phyloP scores from a whole-genome alignment of 352 stramenopile species.

The Phytophthora multivora region DNA sequence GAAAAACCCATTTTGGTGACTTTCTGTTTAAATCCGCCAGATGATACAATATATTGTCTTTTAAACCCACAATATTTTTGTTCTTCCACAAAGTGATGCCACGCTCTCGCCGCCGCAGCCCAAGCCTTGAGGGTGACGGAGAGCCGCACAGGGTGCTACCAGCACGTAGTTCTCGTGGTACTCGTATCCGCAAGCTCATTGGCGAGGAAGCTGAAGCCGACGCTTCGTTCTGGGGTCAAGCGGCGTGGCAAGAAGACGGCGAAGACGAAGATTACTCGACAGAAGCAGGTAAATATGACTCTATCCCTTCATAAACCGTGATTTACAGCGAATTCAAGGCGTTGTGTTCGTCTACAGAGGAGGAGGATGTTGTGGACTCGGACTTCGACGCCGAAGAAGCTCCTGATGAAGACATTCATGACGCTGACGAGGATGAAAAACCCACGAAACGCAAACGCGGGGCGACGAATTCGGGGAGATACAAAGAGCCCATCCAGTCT shows the following conservation, averaged over 20 bases:
- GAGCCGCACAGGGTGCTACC: slow-evolving; percentile 54
- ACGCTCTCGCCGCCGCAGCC: slow-evolving; percentile 13
- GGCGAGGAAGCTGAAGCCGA: slow-evolving; percentile 89
- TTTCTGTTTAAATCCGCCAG: too few species aligned
- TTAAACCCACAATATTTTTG: neutral
- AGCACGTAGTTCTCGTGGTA: slow-evolving; percentile 65
- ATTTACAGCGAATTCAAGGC: neutral
- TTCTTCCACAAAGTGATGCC: slow-evolving; percentile 10
- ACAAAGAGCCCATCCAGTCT: slow-evolving; percentile 39
- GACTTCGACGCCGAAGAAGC: slow-evolving; percentile 89
- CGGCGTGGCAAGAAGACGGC: slow-evolving; percentile 83
- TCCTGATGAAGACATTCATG: slow-evolving; percentile 80
- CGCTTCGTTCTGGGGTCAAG: slow-evolving; percentile 87
- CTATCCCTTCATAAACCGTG: neutral
- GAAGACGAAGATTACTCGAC: slow-evolving; percentile 89
- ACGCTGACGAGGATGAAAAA: slow-evolving; percentile 60
- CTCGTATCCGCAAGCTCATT: slow-evolving; percentile 83
- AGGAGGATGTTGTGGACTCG: slow-evolving; percentile 88
- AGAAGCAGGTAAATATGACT: slow-evolving; percentile 63
- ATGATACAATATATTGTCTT: neutral
- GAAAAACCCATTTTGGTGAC: too few species aligned
- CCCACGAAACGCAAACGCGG: slow-evolving; percentile 33
- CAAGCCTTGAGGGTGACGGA: slow-evolving; percentile 9
- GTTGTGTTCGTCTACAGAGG: slow-evolving; percentile 50
- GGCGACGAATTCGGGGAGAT: slow-evolving; percentile 28